Conservation (phyloP, 495 filamentous ascomycete genomes). For the Penicillium malachiteum region DNA sequence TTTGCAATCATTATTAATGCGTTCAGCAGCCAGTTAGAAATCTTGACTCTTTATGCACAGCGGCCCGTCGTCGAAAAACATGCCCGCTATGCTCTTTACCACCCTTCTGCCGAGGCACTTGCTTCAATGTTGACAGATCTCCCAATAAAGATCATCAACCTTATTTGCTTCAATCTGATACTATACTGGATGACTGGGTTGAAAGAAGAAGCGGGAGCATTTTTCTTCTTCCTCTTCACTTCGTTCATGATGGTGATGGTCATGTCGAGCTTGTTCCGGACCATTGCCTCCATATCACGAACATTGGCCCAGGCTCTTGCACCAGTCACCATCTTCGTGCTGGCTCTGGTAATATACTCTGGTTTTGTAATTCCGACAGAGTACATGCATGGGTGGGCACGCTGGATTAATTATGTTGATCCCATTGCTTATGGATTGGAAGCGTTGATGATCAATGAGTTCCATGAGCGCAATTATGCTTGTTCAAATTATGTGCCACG, state of each 20-base stretch:
- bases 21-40: constrained; percentile 73
- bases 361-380: constrained; percentile 79
- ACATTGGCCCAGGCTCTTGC: constrained; percentile 82
- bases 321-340: constrained; percentile 75
- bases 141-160: constrained; percentile 59
- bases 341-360: constrained; percentile 81
- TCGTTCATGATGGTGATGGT: constrained; percentile 64
- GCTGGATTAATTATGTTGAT: constrained; percentile 85
- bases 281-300: constrained; percentile 41
- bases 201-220: constrained; percentile 69
- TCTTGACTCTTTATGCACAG: constrained; percentile 80
- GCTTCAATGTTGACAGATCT: constrained; percentile 80
- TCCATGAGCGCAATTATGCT: constrained; percentile 59
- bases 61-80: constrained; percentile 93
- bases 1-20: constrained; percentile 85
- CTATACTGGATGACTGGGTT: constrained; percentile 88
- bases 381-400: constrained; percentile 74
- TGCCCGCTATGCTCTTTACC: constrained; percentile 81
- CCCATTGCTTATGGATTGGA: constrained; percentile 88
- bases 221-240: constrained; percentile 64
- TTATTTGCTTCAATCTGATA: constrained; percentile 62
- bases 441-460: constrained; percentile 87
- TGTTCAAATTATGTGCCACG: constrained; percentile 51
- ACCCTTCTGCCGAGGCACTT: constrained; percentile 82
- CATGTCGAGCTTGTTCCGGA: constrained; percentile 77